Evolutionary conservation across 805 yeast species (phyloP), one percentile per base, ranked within the genome.

Genomic region (Schwanniomyces polymorphus): DNA sequence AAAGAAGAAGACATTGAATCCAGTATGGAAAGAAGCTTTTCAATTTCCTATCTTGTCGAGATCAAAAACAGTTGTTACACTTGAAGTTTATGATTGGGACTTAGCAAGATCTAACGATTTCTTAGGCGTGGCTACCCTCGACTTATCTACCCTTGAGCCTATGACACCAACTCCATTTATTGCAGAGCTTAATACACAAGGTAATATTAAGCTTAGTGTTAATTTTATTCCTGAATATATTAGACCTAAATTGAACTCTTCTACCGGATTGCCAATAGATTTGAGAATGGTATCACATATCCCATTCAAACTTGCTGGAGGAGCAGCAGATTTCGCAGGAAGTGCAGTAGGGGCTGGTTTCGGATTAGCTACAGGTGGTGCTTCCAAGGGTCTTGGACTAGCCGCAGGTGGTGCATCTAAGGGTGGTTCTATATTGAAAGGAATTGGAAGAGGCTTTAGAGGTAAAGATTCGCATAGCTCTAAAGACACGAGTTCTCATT

Each of bases 1-100:
- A 46, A 72, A 82, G 49, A 85, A 85, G 67, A 86, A 81, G 61
- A 81, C 88, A 0, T 70, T 87, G 54, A 73, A 81, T 46, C 96
- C 96, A 14, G 76, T 75, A 9, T 91, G 94, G 91, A 84, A 88
- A 61, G 94, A 88, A 56, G 64, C 70, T 7, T 70, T 80, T 21
- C 74, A 73, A 4, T 65, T 89, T 54, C 84, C 87, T 4, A 64
- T 87, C 48, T 74, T 79, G 31, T 85, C 94, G 0, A 80, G 89
- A 63, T 68, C 82, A 2, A 77, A 86, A 59, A 70, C 79, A 23
- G 56, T 68, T 14, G 61, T 86, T 26, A 51, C 64, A 28, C 54
- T 84, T 21, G 77, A 76, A 39, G 81, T 84, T 14, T 79, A 68
- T 57, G 94, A 88, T 64, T 88, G 92, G 92, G 94, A 88, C 65